phyloP scores from a whole-genome alignment of 352 stramenopile species.

The Globisporangium abappressorium region DNA sequence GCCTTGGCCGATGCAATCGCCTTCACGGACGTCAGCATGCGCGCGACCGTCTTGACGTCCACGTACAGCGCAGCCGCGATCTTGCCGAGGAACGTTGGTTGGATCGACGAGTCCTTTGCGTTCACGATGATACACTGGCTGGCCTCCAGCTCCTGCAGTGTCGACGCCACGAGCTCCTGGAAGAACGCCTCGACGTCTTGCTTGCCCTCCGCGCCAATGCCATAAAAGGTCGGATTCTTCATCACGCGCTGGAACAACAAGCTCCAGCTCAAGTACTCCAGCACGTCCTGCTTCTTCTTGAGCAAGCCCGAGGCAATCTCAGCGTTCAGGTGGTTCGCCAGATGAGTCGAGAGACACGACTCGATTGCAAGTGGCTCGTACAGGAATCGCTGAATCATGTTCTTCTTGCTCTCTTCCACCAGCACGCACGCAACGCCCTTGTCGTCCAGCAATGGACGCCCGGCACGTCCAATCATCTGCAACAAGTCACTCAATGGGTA shows the following conservation, averaged over 20 bases:
- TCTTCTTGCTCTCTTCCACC: constrained; percentile 97
- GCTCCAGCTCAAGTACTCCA: constrained; percentile 97
- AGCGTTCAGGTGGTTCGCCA: constrained; percentile 96
- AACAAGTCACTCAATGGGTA: constrained; percentile 98
- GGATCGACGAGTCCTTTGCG: constrained; percentile 35
- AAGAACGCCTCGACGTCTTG: constrained; percentile 68
- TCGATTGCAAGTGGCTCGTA: constrained; percentile 98
- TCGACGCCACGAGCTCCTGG: constrained; percentile 69
- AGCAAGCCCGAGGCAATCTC: constrained; percentile 94
- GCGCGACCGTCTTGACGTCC: constrained; percentile 85
- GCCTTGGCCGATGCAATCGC: constrained; percentile 17
- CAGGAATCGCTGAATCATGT: constrained; percentile 98
- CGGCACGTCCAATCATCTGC: constrained; percentile 99
- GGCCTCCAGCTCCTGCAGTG: constrained; percentile 80
- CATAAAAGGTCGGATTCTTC: constrained; percentile 97
- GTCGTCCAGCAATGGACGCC: constrained; percentile 94
- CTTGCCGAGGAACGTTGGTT: constrained; percentile 87
- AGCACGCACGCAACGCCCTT: constrained; percentile 96
- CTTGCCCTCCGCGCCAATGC: constrained; percentile 53
- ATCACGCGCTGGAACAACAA: constrained; percentile 95
- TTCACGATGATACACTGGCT: constrained; percentile 84
- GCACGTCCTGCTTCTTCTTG: constrained; percentile 78
- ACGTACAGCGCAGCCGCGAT: constrained; percentile 97
- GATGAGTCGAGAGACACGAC: constrained; percentile 87
- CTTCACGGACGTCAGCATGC: constrained; percentile 53